A percentile compares a stretch with the other conserved stretches of the same genome.
These are phyloP conservation scores for Asparagopsis taxiformis DNA, from an alignment of 31 red algal genomes.

Conservation along the genomic window DNA sequence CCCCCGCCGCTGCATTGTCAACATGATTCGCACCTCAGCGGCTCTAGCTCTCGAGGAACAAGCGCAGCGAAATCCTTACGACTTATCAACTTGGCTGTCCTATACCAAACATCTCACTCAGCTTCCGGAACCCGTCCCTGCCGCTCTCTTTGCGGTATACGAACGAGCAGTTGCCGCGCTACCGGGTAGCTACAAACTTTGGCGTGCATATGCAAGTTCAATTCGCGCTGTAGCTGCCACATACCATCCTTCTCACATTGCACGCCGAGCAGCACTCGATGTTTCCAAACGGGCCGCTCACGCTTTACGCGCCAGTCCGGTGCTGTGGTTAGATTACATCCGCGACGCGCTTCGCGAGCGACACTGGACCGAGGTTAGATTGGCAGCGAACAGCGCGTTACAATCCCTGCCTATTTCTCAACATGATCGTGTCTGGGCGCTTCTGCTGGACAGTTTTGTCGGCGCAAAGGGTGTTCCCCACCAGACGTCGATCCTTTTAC, in stretches of 20 bases:
- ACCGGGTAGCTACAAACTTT: slow-evolving; percentile 88
- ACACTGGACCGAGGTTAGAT: slow-evolving; percentile 38
- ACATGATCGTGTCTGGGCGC: slow-evolving; percentile 68
- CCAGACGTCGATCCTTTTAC: slow-evolving; percentile 15
- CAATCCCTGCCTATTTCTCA: slow-evolving; percentile 65
- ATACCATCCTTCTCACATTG: slow-evolving; percentile 57
- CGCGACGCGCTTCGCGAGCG: slow-evolving; percentile 14
- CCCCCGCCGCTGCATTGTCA: background rate
- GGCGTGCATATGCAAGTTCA: slow-evolving; percentile 53
- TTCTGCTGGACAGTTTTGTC: slow-evolving; percentile 19
- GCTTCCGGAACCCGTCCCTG: slow-evolving; percentile 1
- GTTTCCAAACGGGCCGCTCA: slow-evolving; percentile 44
- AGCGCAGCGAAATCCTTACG: slow-evolving; percentile 34
- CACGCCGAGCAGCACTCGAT: slow-evolving; percentile 21
- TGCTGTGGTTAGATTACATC: slow-evolving; percentile 65
- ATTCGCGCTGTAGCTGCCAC: slow-evolving; percentile 22
- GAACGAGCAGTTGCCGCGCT: slow-evolving; percentile 80
- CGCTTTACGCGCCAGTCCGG: slow-evolving; percentile 43
- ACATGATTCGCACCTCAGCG: slow-evolving; percentile 3
- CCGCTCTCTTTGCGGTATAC: slow-evolving; percentile 56
- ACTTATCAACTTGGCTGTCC: slow-evolving; percentile 35
- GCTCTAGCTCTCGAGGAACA: slow-evolving; percentile 39
- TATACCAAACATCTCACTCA: slow-evolving; percentile 40
- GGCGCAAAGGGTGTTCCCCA: slow-evolving; percentile 2
- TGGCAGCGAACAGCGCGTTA: slow-evolving; percentile 46